phyloP scores from a whole-genome alignment of 495 filamentous ascomycete species.

The Penicillium simplicissimum region DNA sequence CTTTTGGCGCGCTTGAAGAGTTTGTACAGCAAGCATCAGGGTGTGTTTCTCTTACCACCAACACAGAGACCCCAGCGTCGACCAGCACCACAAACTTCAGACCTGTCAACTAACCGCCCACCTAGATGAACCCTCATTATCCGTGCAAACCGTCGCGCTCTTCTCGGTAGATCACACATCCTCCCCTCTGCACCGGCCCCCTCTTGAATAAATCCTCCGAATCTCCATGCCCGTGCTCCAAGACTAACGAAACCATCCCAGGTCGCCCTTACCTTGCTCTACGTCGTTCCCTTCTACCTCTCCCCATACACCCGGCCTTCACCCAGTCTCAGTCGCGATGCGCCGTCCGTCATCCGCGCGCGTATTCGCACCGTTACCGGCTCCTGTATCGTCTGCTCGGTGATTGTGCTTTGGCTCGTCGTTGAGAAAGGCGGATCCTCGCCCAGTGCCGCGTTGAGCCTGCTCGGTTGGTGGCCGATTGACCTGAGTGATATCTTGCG shows the following conservation, averaged over 20 bases:
- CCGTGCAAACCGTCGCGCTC: conserved; percentile 46
- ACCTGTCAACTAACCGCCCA: conserved; percentile 18
- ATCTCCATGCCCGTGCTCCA: not conserved
- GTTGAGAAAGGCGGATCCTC: conserved; percentile 45
- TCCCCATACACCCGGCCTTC: conserved; percentile 78
- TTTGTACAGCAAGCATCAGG: conserved; percentile 39
- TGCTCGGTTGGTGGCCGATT: conserved; percentile 76
- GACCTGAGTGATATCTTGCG: conserved; percentile 58
- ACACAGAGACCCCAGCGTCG: not conserved
- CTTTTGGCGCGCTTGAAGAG: conserved; percentile 39
- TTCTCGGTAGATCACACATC: conserved; percentile 46
- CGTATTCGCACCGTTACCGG: conserved; percentile 76
- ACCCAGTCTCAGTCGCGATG: conserved; percentile 78
- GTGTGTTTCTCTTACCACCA: conserved; percentile 18
- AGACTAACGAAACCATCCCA: conserved; percentile 27
- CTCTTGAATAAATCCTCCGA: not conserved
- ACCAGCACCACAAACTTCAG: conserved; percentile 14
- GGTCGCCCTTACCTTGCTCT: conserved; percentile 77
- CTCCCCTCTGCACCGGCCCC: not conserved
- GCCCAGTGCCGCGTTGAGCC: conserved; percentile 55
- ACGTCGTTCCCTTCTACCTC: conserved; percentile 90
- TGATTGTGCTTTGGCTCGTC: conserved; percentile 63
- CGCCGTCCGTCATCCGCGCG: conserved; percentile 84
- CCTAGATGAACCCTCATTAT: conserved; percentile 50
- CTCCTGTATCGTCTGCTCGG: conserved; percentile 63